Conservation (phyloP, 129 eudicot species). For the Escallonia rubra region DNA sequence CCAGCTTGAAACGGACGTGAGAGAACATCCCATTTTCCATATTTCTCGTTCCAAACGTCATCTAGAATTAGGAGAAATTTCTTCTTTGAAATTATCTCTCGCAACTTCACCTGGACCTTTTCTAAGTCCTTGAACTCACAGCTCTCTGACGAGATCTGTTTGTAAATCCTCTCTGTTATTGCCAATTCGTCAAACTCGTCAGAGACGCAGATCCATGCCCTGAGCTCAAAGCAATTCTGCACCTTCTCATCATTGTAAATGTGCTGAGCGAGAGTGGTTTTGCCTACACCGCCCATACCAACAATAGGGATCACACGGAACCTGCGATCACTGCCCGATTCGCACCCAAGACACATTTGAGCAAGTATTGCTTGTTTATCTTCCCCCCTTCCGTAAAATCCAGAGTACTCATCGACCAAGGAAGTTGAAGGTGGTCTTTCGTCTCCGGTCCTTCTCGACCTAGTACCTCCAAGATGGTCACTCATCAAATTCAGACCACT, state of each 20-base stretch:
- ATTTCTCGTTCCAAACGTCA: conserved; percentile 42
- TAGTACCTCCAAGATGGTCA: no score
- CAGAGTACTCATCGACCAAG: no score
- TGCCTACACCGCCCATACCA: conserved; percentile 49
- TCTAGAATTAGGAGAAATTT: conserved; percentile 41
- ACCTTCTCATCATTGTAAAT: conserved; percentile 28
- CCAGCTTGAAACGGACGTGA: conserved; percentile 27
- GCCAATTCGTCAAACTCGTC: conserved; percentile 19
- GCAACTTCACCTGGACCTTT: conserved; percentile 25
- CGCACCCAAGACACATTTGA: no score
- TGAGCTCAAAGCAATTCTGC: conserved; percentile 15
- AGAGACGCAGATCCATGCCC: conserved; percentile 41
- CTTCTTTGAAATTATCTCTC: conserved; percentile 13
- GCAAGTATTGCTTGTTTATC: no score
- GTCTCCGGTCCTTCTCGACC: no score
- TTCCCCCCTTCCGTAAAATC: no score
- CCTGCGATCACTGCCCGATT: no score
- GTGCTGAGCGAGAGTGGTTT: conserved; percentile 36
- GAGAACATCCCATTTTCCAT: conserved; percentile 26
- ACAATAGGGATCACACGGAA: conserved; percentile 22
- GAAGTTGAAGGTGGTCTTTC: no score
- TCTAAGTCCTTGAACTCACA: conserved; percentile 15
- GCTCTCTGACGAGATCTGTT: conserved; percentile 6
- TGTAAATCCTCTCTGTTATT: conserved; percentile 18
- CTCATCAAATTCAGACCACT: no score